Percentiles rank a stretch among this genome's conserved stretches.
Conservation (phyloP, 345 rosid species). For the Aquilaria sinensis region DNA sequence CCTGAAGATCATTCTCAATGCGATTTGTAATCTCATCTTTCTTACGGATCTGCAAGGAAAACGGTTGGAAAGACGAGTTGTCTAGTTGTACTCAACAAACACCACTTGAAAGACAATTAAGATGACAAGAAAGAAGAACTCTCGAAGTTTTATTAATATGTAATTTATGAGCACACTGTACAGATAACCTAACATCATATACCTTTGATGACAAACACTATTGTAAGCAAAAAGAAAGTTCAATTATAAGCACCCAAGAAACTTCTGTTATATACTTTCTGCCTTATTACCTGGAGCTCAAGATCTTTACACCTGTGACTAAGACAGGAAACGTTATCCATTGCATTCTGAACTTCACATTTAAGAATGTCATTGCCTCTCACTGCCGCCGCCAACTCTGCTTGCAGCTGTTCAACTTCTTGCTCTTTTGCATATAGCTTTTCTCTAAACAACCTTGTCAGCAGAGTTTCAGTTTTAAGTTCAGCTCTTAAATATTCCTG, state of each 20-base stretch:
- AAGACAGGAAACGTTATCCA: slow-evolving; percentile 62
- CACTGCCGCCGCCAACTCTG: slow-evolving; percentile 77
- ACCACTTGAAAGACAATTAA: no score
- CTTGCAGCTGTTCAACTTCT: slow-evolving; percentile 82
- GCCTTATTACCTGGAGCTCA: slow-evolving; percentile 64
- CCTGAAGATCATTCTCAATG: slow-evolving; percentile 57
- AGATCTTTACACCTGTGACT: slow-evolving; percentile 69
- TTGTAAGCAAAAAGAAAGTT: not conserved
- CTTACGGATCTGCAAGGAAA: slow-evolving; percentile 51
- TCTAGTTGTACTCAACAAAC: no score
- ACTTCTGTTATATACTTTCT: no score
- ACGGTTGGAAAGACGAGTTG: not conserved
- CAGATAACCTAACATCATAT: no score
- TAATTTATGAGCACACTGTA: no score
- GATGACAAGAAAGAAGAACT: not conserved
- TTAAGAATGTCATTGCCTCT: slow-evolving; percentile 74
- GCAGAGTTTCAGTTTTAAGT: slow-evolving; percentile 65
- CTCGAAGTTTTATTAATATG: not conserved
- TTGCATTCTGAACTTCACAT: slow-evolving; percentile 58
- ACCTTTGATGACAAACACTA: not conserved
- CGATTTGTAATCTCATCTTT: slow-evolving; percentile 57
- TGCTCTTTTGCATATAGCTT: slow-evolving; percentile 77
- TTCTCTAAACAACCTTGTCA: slow-evolving; percentile 74
- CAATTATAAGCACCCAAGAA: no score
- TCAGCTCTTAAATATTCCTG: slow-evolving; percentile 56